A percentile compares a stretch with the other conserved stretches of the same genome.
These are phyloP conservation scores for Penicillium occitanis DNA, from an alignment of 2,329 filamentous ascomycete species.

Conservation along the genomic window DNA sequence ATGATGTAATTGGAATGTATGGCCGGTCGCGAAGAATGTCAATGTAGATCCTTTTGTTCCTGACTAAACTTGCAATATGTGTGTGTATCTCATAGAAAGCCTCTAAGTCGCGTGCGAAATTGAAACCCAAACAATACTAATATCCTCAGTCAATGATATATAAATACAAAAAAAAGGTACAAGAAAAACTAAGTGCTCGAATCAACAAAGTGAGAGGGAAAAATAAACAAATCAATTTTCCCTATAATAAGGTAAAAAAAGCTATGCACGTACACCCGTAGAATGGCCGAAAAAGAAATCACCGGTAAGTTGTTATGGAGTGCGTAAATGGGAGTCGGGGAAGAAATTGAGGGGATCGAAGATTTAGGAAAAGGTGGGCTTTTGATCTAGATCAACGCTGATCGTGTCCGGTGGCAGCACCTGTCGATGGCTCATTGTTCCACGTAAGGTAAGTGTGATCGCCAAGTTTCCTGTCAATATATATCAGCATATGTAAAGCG, in stretches of 20 bases:
- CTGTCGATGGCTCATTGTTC: slow-evolving; percentile 70
- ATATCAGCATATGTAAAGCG: not conserved
- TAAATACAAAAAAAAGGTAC: slow-evolving; percentile 14
- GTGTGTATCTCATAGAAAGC: slow-evolving; percentile 6
- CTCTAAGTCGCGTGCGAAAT: not conserved
- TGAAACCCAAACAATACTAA: not conserved
- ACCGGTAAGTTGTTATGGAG: not conserved
- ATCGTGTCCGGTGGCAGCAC: slow-evolving; percentile 58
- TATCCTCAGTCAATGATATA: slow-evolving; percentile 6
- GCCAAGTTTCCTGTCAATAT: slow-evolving; percentile 75
- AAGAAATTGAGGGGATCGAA: not conserved
- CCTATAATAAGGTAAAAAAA: not conserved
- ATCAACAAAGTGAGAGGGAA: not conserved
- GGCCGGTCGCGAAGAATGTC: slow-evolving; percentile 15
- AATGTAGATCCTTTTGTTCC: not conserved
- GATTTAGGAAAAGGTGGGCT: not conserved
- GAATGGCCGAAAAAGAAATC: slow-evolving; percentile 8
- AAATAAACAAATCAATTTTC: slow-evolving; percentile 5
- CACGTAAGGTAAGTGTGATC: slow-evolving; percentile 97
- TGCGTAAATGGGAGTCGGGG: not conserved
- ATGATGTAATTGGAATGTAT: slow-evolving; percentile 24
- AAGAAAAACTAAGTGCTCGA: slow-evolving; percentile 2
- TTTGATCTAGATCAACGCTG: slow-evolving; percentile 36
- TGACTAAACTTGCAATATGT: slow-evolving; percentile 1
- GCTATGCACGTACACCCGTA: slow-evolving; percentile 18